A percentile compares a stretch with the other conserved stretches of the same genome.
These are phyloP conservation scores for Phytopythium litorale DNA, from an alignment of 352 stramenopile genomes.

Conservation along the genomic window DNA sequence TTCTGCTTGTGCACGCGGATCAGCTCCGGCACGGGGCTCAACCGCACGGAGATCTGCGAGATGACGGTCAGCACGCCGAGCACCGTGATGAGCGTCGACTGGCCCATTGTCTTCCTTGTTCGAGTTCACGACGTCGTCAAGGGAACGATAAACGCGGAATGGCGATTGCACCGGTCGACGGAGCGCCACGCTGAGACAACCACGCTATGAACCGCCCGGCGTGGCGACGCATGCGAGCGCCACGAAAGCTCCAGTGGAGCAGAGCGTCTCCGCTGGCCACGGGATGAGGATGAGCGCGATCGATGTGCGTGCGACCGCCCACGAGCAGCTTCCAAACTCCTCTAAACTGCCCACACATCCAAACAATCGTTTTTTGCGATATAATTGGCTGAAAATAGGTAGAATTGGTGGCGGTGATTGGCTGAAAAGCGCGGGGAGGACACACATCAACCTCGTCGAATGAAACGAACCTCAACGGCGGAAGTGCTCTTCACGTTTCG, in stretches of 20 bases:
- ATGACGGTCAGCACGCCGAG: constrained; percentile 22
- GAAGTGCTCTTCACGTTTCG: no score
- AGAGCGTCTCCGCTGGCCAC: background rate
- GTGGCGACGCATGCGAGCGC: background rate
- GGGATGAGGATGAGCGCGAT: background rate
- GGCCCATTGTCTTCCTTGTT: background rate
- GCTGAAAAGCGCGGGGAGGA: background rate
- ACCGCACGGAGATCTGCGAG: constrained; percentile 15
- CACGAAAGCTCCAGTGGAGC: background rate
- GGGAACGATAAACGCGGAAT: background rate
- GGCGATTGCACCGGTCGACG: background rate
- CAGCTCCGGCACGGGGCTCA: constrained; percentile 19
- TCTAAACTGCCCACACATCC: background rate
- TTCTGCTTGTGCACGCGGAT: constrained; percentile 18
- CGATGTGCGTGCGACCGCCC: background rate
- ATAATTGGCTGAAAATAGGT: background rate
- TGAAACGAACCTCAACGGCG: no score
- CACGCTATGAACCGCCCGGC: background rate
- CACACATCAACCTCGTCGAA: no score
- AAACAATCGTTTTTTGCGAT: background rate
- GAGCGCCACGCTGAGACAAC: background rate
- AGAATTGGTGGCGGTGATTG: background rate
- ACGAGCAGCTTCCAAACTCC: background rate
- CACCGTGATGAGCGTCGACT: constrained; percentile 11
- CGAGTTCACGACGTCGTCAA: background rate